Base-by-base conservation (phyloP, 441 rosid genomes). In the Adansonia madagascariensis region DNA sequence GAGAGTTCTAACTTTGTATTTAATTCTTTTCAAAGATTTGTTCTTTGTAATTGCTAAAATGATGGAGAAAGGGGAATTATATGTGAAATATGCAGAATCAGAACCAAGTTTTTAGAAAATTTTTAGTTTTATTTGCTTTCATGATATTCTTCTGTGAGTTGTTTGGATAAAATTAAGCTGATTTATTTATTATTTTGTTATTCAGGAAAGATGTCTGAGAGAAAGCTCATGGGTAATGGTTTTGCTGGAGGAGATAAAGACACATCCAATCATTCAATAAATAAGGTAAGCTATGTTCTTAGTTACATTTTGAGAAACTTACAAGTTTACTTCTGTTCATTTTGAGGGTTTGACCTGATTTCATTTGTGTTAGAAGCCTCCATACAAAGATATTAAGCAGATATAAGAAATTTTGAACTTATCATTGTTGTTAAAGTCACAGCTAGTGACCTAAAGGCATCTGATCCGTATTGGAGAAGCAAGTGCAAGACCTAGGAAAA, bases 191-290 rank as follows among this genome's bases (percentile, higher is more conserved):
- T 35, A 35, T 22, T 43, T 27, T 73, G 17, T 75, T 55, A 41
- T 18, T 2, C 83, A 84, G 87, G 73, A 79, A 87, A 61, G n/a
- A 61, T 86, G 86, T 77, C 22, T 44, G 86, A 76, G 72, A 81
- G 39, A 50, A 83, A 66, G 71, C 27, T 64, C 41, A 63, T 62
- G 35, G 83, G 69, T 64, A 80, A 60, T 80, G 89, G 77, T 70
- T 72, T 69, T 60, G 78, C 75, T 72, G 81, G 63, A 10, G 80
- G 82, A 56, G 77, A 78, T 18, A 76, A n/a, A 46, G 82, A 78
- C 14, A 4, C 66, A 60, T 74, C 65, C 27, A 47, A 80, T 73
- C 76, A 81, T 79, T 81, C 67, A 46, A 65, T 14, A 59, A 76
- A 77, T 5, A 80, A 80, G 84, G 92, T 89, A 83, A 66, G 80